phyloP scores from a whole-genome alignment of 805 yeast genomes.

The Cyberlindnera mississippiensis region DNA sequence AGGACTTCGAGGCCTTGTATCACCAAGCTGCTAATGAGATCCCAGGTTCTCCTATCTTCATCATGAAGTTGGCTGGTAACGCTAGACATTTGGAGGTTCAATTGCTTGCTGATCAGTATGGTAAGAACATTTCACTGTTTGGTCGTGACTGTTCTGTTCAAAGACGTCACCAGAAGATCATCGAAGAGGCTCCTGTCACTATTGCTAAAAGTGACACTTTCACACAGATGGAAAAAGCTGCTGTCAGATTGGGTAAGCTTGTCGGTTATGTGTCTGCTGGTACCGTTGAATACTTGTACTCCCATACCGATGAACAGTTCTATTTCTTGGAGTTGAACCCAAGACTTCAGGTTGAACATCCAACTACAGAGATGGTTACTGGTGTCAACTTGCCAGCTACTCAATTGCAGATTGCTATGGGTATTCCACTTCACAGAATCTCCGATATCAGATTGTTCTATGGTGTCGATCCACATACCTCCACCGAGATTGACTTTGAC shows the following conservation, averaged over 20 bases:
- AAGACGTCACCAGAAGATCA: constrained; percentile 98
- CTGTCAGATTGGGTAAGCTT: constrained; percentile 91
- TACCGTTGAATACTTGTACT: constrained; percentile 95
- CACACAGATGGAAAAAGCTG: constrained; percentile 91
- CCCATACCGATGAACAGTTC: constrained; percentile 90
- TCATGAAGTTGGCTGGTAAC: constrained; percentile 94
- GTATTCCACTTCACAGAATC: constrained; percentile 94
- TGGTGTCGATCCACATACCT: constrained; percentile 93
- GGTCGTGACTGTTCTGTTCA: constrained; percentile 99
- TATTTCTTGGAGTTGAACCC: constrained; percentile 97
- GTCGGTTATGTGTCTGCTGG: constrained; percentile 99
- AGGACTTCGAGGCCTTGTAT: constrained; percentile 70
- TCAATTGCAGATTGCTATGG: constrained; percentile 98
- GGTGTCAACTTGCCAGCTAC: constrained; percentile 99
- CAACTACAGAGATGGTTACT: constrained; percentile 98
- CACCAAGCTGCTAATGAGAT: constrained; percentile 96
- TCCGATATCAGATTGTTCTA: constrained; percentile 88
- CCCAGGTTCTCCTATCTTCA: constrained; percentile 98
- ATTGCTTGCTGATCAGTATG: constrained; percentile 95
- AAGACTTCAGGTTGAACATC: constrained; percentile 99
- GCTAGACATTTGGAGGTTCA: constrained; percentile 99
- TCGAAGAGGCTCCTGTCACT: constrained; percentile 99
- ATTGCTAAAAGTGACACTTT: constrained; percentile 85
- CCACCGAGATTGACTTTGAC: constrained; percentile 87
- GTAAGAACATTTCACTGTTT: constrained; percentile 92